Conservation (phyloP, 2,329 filamentous ascomycete species). For the Bipolaris gigantea region DNA sequence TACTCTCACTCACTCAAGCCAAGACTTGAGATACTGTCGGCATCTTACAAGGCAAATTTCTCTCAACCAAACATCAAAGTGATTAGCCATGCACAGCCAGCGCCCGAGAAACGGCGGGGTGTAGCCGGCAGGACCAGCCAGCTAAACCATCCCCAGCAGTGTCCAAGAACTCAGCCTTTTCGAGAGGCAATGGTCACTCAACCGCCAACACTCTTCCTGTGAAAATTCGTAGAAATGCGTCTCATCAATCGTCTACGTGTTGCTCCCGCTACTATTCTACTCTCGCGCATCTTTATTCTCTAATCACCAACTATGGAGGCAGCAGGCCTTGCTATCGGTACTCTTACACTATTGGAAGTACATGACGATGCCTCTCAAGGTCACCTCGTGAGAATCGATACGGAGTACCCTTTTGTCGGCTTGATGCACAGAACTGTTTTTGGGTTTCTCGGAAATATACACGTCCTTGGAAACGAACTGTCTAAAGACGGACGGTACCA, state of each 20-base stretch:
- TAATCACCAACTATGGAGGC: background rate
- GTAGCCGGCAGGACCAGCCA: background rate
- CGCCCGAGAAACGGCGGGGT: background rate
- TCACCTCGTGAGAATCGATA: no score
- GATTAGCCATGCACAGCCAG: background rate
- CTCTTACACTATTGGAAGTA: background rate
- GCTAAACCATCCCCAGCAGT: background rate
- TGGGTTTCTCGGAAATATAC: background rate
- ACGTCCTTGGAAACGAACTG: background rate
- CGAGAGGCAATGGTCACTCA: background rate
- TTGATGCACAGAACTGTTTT: constrained; percentile 4
- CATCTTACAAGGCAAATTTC: no score
- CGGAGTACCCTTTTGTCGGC: background rate
- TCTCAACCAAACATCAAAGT: background rate
- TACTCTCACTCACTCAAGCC: background rate
- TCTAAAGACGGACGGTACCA: background rate
- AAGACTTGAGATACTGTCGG: no score
- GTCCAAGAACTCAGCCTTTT: background rate
- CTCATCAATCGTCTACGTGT: no score
- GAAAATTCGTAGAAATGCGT: no score
- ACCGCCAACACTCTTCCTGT: no score
- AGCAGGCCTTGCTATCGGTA: background rate
- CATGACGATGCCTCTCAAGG: background rate
- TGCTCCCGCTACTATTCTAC: no score
- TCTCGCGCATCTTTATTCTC: no score